These are phyloP conservation scores for Decorospora gaudefroyi DNA, from an alignment of 2,329 filamentous ascomycete species.

Conservation along the genomic window DNA sequence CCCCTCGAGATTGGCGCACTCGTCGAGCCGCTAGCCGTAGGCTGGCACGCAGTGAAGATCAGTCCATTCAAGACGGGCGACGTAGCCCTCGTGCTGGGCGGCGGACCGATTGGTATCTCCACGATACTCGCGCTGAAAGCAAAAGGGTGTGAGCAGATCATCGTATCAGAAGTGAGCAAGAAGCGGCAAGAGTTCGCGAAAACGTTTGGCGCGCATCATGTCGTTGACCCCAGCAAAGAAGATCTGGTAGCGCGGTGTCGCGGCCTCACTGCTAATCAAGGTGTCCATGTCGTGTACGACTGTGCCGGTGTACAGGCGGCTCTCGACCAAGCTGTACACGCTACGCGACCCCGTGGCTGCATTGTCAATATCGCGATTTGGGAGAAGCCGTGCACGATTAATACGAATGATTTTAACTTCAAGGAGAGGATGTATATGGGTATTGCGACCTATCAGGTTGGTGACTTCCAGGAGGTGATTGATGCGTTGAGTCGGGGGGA, in stretches of 20 bases:
- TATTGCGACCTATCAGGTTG: constrained; percentile 57
- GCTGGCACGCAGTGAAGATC: constrained; percentile 60
- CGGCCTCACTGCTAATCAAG: constrained; percentile 52
- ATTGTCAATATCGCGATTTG: constrained; percentile 62
- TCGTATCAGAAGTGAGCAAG: constrained; percentile 58
- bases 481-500: constrained; percentile 54
- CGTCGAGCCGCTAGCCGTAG: constrained; percentile 60
- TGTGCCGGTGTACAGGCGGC: constrained; percentile 59
- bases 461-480: constrained; percentile 54
- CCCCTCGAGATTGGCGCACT: constrained; percentile 58
- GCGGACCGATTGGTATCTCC: constrained; percentile 58
- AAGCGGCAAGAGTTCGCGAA: constrained; percentile 56
- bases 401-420: constrained; percentile 58
- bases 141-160: constrained; percentile 50
- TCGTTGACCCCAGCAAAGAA: constrained; percentile 57
- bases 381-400: constrained; percentile 57
- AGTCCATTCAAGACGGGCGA: constrained; percentile 55
- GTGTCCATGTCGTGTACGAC: constrained; percentile 58
- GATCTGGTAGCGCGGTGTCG: constrained; percentile 54
- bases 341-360: constrained; percentile 56
- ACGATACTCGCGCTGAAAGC: constrained; percentile 40
- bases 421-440: constrained; percentile 59
- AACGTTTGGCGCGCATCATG: constrained; percentile 57
- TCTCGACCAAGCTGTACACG: constrained; percentile 55
- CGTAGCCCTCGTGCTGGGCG: constrained; percentile 56